Percentiles rank a stretch among this genome's conserved stretches.
phyloP scores from a whole-genome alignment of 2,329 filamentous ascomycete genomes.

The Colletotrichum costaricense region DNA sequence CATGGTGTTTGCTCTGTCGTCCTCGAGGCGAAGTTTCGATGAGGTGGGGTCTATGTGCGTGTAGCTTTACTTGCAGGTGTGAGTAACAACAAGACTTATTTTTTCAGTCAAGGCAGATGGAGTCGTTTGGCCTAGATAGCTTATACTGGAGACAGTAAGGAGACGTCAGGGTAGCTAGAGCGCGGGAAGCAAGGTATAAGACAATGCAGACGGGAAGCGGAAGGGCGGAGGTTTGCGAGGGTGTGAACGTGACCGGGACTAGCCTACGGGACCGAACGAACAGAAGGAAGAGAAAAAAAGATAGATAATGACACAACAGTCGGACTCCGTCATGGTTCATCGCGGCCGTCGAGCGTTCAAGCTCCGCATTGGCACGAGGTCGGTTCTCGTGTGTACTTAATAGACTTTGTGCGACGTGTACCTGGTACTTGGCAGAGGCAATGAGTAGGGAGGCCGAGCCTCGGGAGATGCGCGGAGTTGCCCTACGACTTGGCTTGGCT shows the following conservation, averaged over 20 bases:
- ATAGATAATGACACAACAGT: slow-evolving; percentile 19
- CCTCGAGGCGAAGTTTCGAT: neutral
- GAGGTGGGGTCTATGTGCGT: neutral
- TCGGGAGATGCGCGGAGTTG: neutral
- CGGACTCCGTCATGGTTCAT: slow-evolving; percentile 6
- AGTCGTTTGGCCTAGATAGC: slow-evolving; percentile 14
- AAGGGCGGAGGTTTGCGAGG: neutral
- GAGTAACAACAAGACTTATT: neutral
- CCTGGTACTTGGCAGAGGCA: slow-evolving; percentile 20
- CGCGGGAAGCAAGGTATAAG: slow-evolving; percentile 10
- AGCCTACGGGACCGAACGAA: neutral
- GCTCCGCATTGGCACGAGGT: slow-evolving; percentile 7
- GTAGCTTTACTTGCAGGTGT: neutral
- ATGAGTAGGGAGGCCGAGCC: neutral
- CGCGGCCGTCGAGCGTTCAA: neutral
- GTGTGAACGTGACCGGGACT: neutral
- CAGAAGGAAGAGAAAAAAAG: slow-evolving; percentile 13
- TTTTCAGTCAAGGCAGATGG: neutral
- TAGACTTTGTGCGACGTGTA: slow-evolving; percentile 1
- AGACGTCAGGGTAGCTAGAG: slow-evolving; percentile 1
- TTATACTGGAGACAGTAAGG: slow-evolving; percentile 4
- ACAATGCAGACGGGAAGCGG: neutral
- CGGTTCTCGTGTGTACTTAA: neutral
- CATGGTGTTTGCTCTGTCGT: slow-evolving; percentile 12
- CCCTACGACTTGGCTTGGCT: neutral